Evolutionary conservation across 805 yeast genomes (phyloP), one percentile per base, ranked within the genome.

Genomic region (Hagleromyces aurorensis): DNA sequence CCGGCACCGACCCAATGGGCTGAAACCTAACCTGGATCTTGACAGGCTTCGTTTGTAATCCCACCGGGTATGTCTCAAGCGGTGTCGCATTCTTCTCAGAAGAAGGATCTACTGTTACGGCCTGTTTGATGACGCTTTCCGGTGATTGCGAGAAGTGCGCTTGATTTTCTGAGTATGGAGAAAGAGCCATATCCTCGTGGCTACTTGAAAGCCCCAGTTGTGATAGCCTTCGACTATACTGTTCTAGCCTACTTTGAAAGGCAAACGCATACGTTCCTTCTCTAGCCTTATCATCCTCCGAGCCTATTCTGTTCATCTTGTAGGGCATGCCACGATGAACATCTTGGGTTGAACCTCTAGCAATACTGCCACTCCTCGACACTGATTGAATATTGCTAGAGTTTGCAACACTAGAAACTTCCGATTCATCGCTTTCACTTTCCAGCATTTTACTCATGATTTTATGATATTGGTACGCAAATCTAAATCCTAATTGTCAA

Each of bases 371-470:
- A 19, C 18, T 29, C 21, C 15, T n/a, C n/a, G n/a, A n/a, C n/a
- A n/a, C n/a, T n/a, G n/a, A n/a, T n/a, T n/a, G n/a, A n/a, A n/a
- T n/a, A n/a, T n/a, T n/a, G n/a, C n/a, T 19, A 6, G 41, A 37
- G 23, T 29, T 30, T 13, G 27, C 23, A 13, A 29, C 21, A 18
- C 41, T 40, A 3, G 43, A 40, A 13, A 24, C 32, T 8, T 30
- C 24, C 6, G 44, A 37, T 13, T 33, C 36, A 13, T 39, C 43
- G 33, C 47, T 46, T 30, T 51, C 58, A 38, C 56, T 50, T 32
- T 51, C 51, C 12, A 52, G 28, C 9, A 52, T n/a, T 20, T 47
- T 38, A 27, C 58, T 52, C 58, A 52, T 52, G n/a, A n/a, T n/a
- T n/a, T n/a, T n/a, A n/a, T n/a, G n/a, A n/a, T n/a, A n/a, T n/a